These are phyloP conservation scores for Ottelia alismoides DNA, from an alignment of 106 monocot species.

Conservation along the genomic window DNA sequence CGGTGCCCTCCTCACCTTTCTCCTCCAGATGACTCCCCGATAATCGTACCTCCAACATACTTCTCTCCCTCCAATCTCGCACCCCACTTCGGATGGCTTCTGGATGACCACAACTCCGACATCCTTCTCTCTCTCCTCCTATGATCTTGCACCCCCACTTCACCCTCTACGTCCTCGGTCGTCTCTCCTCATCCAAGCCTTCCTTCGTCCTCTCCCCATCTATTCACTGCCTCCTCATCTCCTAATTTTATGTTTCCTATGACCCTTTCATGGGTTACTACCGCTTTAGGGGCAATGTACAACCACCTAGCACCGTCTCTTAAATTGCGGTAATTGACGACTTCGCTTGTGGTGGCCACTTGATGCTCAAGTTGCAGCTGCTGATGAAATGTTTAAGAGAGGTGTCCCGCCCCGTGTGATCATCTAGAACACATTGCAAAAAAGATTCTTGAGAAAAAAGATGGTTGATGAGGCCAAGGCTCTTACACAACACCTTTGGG, in stretches of 20 bases:
- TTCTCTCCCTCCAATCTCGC: slow-evolving; percentile 46
- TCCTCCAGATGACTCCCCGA: slow-evolving; percentile 26
- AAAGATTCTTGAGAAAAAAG: slow-evolving; percentile 36
- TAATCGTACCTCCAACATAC: slow-evolving; percentile 35
- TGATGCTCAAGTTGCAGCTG: slow-evolving; percentile 30
- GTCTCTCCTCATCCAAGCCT: slow-evolving; percentile 24
- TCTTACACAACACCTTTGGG: slow-evolving; percentile 48
- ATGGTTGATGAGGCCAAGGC: slow-evolving; percentile 28
- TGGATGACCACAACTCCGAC: too few relatives aligned
- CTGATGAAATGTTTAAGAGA: slow-evolving; percentile 48
- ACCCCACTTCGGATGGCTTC: too few relatives aligned
- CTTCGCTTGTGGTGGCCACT: slow-evolving; percentile 21
- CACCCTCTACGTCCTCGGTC: slow-evolving; percentile 33
- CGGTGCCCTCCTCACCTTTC: slow-evolving; percentile 40
- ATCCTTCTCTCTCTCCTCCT: too few relatives aligned
- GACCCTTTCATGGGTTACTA: slow-evolving; percentile 14
- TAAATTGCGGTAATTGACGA: slow-evolving; percentile 64
- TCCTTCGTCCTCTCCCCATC: slow-evolving; percentile 36
- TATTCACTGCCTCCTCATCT: slow-evolving; percentile 56
- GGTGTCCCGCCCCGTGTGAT: slow-evolving; percentile 55
- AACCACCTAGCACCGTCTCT: slow-evolving; percentile 31
- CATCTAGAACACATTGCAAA: slow-evolving; percentile 44
- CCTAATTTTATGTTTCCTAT: slow-evolving; percentile 26
- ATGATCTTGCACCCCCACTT: slow-evolving; percentile 31
- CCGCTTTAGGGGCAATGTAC: slow-evolving; percentile 39